Percentiles rank a stretch among this genome's conserved stretches.
Evolutionary conservation across 1,284 basidiomycete species (phyloP).

Genomic region (Peniophora sp.): DNA sequence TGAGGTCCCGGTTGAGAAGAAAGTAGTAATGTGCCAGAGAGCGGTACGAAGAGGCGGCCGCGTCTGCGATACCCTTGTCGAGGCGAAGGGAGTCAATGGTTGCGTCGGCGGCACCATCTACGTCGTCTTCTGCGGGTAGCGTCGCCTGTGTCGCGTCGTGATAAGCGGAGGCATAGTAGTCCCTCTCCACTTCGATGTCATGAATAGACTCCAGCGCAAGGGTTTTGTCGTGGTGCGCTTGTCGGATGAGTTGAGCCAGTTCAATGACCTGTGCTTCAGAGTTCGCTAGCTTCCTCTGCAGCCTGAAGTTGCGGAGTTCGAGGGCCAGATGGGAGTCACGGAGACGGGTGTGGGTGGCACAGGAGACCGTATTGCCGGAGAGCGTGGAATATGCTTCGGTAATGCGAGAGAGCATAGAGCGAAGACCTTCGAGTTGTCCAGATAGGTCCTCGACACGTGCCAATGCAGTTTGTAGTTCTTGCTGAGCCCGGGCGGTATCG

Average conservation of each 20-base stretch:
- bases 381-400: conserved; percentile 55
- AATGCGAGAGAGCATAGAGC: conserved; percentile 33
- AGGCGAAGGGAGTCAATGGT: conserved; percentile 1
- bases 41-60: not conserved
- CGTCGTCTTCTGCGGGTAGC: not conserved
- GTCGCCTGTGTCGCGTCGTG: conserved; percentile 6
- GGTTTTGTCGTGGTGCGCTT: conserved; percentile 42
- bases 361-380: conserved; percentile 39
- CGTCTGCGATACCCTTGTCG: not conserved
- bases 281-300: conserved; percentile 62
- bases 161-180: conserved; percentile 22
- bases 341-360: conserved; percentile 29
- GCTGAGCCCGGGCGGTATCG: conserved; percentile 24
- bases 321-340: conserved; percentile 33
- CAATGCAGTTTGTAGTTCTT: conserved; percentile 17
- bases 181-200: conserved; percentile 33
- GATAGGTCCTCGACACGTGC: conserved; percentile 37
- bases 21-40: not conserved
- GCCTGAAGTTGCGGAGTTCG: conserved; percentile 37
- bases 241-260: conserved; percentile 53
- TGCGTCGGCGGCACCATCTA: conserved; percentile 3
- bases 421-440: conserved; percentile 41
- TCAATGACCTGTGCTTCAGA: conserved; percentile 60
- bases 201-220: conserved; percentile 34
- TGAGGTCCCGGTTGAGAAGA: conserved; percentile 20